Conservation (phyloP, 2,329 filamentous ascomycete genomes). For the Aspergillus sp. region DNA sequence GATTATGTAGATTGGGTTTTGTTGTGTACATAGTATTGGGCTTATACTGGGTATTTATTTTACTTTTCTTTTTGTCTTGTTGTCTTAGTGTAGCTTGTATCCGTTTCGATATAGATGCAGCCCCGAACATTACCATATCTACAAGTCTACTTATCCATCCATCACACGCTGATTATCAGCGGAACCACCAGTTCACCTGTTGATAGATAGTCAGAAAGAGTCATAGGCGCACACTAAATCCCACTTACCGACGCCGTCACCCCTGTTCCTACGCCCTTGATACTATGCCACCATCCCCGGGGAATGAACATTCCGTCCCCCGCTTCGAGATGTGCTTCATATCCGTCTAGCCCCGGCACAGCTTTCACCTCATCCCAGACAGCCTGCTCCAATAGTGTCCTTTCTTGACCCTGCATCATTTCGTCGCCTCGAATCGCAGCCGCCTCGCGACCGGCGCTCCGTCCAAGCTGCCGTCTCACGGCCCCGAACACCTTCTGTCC, state of each 20-base stretch:
- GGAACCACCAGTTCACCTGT: conserved; percentile 78
- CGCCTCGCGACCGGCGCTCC: conserved; percentile 32
- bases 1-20: no score
- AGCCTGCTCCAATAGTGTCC: conserved; percentile 62
- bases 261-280: conserved; percentile 63
- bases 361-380: conserved; percentile 62
- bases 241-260: conserved; percentile 60
- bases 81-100: no score
- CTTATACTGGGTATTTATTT: no score
- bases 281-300: conserved; percentile 83
- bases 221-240: conserved; percentile 28
- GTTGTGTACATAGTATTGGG: no score
- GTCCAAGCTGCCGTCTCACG: conserved; percentile 46
- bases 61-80: no score
- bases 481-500: conserved; percentile 66
- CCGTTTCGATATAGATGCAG: neutral
- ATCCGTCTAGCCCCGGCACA: conserved; percentile 30
- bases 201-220: conserved; percentile 8
- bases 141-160: no score
- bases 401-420: conserved; percentile 86
- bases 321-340: conserved; percentile 59
- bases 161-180: conserved; percentile 42
- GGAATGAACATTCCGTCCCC: conserved; percentile 80
- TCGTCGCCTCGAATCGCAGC: conserved; percentile 70
- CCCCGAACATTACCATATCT: neutral